Evolutionary conservation across 495 filamentous ascomycete species (phyloP), one percentile per base, ranked within the genome.

Genomic region (Hypoxylon crocopeplum): DNA sequence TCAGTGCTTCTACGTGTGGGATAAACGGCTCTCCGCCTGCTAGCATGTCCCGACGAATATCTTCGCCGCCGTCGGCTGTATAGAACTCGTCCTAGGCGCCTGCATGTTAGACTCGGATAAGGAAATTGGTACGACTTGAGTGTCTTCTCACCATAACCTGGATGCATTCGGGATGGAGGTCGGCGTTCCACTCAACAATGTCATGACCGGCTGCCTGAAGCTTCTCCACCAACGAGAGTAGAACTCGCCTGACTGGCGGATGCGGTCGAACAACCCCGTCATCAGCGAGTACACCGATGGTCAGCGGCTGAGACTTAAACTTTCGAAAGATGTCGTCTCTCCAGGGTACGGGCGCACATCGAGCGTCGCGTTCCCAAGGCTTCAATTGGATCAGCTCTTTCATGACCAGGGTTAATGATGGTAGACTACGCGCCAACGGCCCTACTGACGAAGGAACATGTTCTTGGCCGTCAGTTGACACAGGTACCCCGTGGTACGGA

Each of bases 301-400:
- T 81, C 36, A 92, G 75, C 30, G 71, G 80, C 64, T 82, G 82
- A 33, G 74, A 76, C 46, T 74, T 77, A 32, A 79, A 82, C 12
- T 84, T 76, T 13, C 72, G 63, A 50, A 78, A 78, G 8, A 83
- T 70, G 5, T 83, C 74, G 7, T 75, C 75, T 39, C 88, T 76
- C 91, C 91, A 95, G 6, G 80, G 72, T 16, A 93, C 81, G 0
- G 90, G 71, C 86, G 86, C 2, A 90, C 90, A 13, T 76, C 84
- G 52, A 84, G 82, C 85, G 61, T 95, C 91, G 63, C 89, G 91
- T 42, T 82, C 82, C 91, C 91, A 93, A 0, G 91, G 91, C 70
- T 91, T 74, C 86, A 92, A 88, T 8, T 79, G 73, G 45, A 91
- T 79, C 22, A 93, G 72, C 8, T 84, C 82, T 45, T 82, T 83